Conservation (phyloP, 306 rosid genomes). For the Quercus ilex region DNA sequence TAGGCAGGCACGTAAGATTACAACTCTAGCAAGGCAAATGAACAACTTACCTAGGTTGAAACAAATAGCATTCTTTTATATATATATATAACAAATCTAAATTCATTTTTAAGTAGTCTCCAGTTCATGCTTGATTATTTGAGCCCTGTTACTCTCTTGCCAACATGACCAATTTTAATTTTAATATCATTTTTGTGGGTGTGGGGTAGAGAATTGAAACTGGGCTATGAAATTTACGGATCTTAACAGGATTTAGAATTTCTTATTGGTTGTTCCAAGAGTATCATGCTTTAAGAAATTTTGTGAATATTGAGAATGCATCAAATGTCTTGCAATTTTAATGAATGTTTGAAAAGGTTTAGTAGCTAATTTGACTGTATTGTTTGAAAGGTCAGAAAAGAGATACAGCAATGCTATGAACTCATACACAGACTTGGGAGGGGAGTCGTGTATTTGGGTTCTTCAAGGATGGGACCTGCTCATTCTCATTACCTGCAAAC, state of each 20-base stretch:
- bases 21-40: neutral
- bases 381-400: constrained; percentile 64
- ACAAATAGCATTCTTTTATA: neutral
- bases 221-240: neutral
- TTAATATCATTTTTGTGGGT: neutral
- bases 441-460: constrained; percentile 84
- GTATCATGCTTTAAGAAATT: neutral
- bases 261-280: neutral
- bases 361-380: neutral
- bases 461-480: constrained; percentile 74
- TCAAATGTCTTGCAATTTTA: constrained; percentile 5
- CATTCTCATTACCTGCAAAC: constrained; percentile 73
- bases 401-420: constrained; percentile 77
- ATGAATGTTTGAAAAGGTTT: constrained; percentile 8
- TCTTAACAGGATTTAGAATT: neutral
- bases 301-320: neutral
- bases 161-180: neutral
- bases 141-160: neutral
- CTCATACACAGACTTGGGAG: constrained; percentile 79
- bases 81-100: neutral
- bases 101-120: neutral
- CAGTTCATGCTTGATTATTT: neutral
- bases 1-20: neutral
- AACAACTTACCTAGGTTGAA: neutral
- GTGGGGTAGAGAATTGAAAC: neutral